phyloP scores from a whole-genome alignment of 2,329 filamentous ascomycete genomes.

The Neonectria neomacrospora region DNA sequence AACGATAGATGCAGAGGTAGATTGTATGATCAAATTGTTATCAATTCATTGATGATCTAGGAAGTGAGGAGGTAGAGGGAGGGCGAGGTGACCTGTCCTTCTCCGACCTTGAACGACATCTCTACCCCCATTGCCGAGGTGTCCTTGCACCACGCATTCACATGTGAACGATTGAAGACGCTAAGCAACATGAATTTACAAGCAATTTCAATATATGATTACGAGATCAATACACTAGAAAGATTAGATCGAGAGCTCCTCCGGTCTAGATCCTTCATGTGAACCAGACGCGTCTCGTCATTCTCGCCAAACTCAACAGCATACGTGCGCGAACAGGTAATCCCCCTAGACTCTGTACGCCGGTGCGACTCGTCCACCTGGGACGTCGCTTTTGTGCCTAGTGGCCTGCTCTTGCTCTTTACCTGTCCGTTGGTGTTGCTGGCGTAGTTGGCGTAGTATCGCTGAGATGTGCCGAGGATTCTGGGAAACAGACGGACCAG shows the following conservation, averaged over 20 bases:
- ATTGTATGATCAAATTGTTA: too few relatives aligned
- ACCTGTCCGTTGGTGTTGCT: conserved; percentile 28
- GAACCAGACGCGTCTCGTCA: conserved; percentile 47
- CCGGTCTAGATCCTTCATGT: conserved; percentile 43
- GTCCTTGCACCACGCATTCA: too few relatives aligned
- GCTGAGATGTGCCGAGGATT: conserved; percentile 44
- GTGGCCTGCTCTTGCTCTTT: conserved; percentile 20
- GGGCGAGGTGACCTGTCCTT: too few relatives aligned
- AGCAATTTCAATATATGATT: too few relatives aligned
- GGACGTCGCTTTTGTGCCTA: conserved; percentile 39
- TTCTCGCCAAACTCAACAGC: conserved; percentile 48
- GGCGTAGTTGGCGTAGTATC: conserved; percentile 42
- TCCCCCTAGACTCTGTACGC: conserved; percentile 38
- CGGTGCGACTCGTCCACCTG: conserved; percentile 34
- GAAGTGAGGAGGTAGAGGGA: too few relatives aligned
- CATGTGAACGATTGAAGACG: too few relatives aligned
- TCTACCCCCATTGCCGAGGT: too few relatives aligned
- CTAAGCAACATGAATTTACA: too few relatives aligned
- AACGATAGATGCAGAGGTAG: neutral
- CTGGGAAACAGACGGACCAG: conserved; percentile 54
- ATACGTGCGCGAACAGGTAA: conserved; percentile 49
- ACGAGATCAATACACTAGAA: too few relatives aligned
- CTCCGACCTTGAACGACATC: too few relatives aligned
- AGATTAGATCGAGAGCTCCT: too few relatives aligned
- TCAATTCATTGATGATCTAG: too few relatives aligned